These are phyloP conservation scores for Hypoxylon lienhwacheense DNA, from an alignment of 495 filamentous ascomycete genomes.

Conservation along the genomic window DNA sequence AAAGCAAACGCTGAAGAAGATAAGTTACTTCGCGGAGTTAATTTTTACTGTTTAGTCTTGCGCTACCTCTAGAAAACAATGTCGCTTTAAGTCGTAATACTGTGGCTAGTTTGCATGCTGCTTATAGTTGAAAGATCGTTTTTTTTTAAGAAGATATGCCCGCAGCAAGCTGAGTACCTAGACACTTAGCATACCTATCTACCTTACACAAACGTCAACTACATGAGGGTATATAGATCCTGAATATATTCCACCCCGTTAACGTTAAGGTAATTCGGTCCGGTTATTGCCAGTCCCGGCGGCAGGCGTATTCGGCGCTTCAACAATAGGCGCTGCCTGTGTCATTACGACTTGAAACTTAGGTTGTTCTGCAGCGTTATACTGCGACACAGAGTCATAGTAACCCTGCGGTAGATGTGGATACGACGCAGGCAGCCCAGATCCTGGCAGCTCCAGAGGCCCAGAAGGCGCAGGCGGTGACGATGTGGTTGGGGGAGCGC, in stretches of 20 bases:
- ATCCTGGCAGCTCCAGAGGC: constrained; percentile 18
- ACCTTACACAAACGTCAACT: neutral
- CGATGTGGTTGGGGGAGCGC: neutral
- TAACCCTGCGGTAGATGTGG: neutral
- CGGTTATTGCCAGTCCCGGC: constrained; percentile 20
- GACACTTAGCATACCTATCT: neutral
- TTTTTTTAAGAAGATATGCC: too few species aligned
- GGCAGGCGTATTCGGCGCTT: constrained; percentile 20
- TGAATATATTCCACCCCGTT: neutral
- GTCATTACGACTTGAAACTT: constrained; percentile 11
- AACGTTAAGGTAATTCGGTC: constrained; percentile 10
- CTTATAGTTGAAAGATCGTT: too few species aligned
- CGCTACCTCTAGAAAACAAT: too few species aligned
- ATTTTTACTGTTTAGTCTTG: too few species aligned
- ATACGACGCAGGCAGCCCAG: neutral
- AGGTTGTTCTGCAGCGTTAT: neutral
- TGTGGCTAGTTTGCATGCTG: neutral
- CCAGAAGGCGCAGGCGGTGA: constrained; percentile 6
- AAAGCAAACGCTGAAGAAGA: too few species aligned
- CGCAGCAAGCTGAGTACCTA: too few species aligned
- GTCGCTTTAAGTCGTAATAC: too few species aligned
- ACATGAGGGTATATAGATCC: neutral
- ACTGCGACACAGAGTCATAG: constrained; percentile 3
- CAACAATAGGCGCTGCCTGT: neutral
- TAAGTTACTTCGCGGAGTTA: too few species aligned